phyloP scores from a whole-genome alignment of 495 filamentous ascomycete genomes.

The Aspergillus nidulans region DNA sequence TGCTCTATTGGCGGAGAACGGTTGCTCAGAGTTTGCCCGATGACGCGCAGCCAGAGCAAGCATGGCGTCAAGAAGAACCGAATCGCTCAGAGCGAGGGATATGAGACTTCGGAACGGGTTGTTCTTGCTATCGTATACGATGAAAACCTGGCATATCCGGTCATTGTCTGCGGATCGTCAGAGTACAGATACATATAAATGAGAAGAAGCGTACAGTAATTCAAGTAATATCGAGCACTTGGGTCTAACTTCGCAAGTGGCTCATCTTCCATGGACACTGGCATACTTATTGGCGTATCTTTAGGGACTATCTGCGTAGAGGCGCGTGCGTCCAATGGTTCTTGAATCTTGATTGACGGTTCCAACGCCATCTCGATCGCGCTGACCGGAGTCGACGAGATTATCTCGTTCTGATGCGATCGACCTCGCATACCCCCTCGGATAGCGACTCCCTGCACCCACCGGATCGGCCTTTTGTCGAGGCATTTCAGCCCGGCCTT shows the following conservation, averaged over 20 bases:
- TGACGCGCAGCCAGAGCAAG: constrained; percentile 52
- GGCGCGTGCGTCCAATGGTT: background rate
- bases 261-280: constrained; percentile 10
- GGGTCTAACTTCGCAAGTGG: constrained; percentile 24
- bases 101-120: constrained; percentile 52
- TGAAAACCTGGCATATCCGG: constrained; percentile 47
- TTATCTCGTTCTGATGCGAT: constrained; percentile 16
- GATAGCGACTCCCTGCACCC: constrained; percentile 36
- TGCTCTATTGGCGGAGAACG: constrained; percentile 7
- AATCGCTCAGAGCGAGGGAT: constrained; percentile 37
- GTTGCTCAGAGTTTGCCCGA: constrained; percentile 31
- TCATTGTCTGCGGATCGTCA: constrained; percentile 32
- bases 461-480: constrained; percentile 43
- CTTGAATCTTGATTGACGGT: background rate
- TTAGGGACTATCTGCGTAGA: background rate
- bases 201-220: constrained; percentile 37
- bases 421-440: constrained; percentile 34
- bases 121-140: constrained; percentile 46
- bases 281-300: background rate
- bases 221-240: constrained; percentile 33
- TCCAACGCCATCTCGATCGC: background rate
- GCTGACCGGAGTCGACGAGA: background rate
- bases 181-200: no score
- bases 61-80: constrained; percentile 43
- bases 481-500: constrained; percentile 44